Evolutionary conservation across 495 filamentous ascomycete species (phyloP).

Genomic region (Chaetomium tenue): DNA sequence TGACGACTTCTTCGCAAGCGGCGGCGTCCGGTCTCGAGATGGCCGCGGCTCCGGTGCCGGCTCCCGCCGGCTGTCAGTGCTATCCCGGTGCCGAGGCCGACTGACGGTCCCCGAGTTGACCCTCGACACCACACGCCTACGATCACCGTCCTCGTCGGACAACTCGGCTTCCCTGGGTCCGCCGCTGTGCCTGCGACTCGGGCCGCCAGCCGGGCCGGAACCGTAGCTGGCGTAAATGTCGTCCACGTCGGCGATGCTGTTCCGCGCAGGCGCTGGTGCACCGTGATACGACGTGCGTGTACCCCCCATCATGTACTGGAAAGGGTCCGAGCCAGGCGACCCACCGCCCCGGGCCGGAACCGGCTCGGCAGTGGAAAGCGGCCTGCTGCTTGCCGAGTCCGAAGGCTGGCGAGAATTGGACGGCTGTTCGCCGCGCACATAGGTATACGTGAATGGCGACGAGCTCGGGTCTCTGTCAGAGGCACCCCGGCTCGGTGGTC

Average conservation of each 20-base stretch:
- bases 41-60: constrained; percentile 27
- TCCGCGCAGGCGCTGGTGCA: constrained; percentile 24
- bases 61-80: constrained; percentile 27
- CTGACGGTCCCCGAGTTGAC: constrained; percentile 17
- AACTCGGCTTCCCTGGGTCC: constrained; percentile 3
- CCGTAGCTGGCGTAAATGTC: constrained; percentile 14
- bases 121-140: background rate
- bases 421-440: constrained; percentile 29
- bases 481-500: constrained; percentile 29
- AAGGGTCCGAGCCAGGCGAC: constrained; percentile 35
- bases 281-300: constrained; percentile 32
- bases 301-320: constrained; percentile 44
- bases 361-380: constrained; percentile 27
- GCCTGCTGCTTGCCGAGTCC: constrained; percentile 29
- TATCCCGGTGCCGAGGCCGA: constrained; percentile 20
- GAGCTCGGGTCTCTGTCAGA: constrained; percentile 35
- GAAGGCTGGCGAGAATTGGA: constrained; percentile 35
- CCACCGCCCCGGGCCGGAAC: constrained; percentile 20
- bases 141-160: constrained; percentile 10
- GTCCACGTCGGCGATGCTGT: constrained; percentile 17
- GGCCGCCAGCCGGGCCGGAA: constrained; percentile 1
- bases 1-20: constrained; percentile 31
- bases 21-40: constrained; percentile 28
- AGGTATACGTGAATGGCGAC: constrained; percentile 47
- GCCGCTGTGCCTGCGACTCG: constrained; percentile 8